These are phyloP conservation scores for Oenanthe sinensis DNA, from an alignment of 129 eudicot species.

Conservation along the genomic window DNA sequence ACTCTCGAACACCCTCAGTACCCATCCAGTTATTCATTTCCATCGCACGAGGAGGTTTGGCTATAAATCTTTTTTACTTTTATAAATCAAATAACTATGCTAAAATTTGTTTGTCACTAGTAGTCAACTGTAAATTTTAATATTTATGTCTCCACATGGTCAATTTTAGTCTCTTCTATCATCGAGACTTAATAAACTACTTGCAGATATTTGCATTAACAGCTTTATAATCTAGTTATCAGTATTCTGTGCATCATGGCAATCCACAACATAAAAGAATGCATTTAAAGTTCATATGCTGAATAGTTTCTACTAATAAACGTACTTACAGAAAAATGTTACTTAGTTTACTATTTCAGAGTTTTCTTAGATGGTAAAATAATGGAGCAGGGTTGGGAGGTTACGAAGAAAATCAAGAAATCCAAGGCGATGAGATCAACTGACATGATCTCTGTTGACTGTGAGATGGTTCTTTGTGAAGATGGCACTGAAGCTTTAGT, in stretches of 20 bases:
- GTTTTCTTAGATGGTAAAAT: not conserved
- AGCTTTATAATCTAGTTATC: not conserved
- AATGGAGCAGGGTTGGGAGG: conserved; percentile 73
- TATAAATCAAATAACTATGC: not conserved
- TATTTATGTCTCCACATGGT: not conserved
- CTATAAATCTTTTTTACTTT: not conserved
- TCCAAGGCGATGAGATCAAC: conserved; percentile 37
- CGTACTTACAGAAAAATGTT: not conserved
- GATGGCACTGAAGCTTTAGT: conserved; percentile 96
- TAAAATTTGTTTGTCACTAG: not conserved
- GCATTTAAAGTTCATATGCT: not conserved
- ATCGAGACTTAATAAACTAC: not conserved
- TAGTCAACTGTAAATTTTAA: not conserved
- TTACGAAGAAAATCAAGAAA: conserved; percentile 50
- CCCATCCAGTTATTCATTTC: conserved; percentile 58
- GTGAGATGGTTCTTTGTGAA: conserved; percentile 98
- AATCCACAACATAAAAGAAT: not conserved
- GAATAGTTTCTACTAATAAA: not conserved
- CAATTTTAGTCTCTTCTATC: not conserved
- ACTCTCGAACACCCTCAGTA: conserved; percentile 83
- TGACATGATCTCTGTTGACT: conserved; percentile 72
- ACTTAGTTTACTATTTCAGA: not conserved
- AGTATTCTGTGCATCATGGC: not conserved
- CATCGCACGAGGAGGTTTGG: conserved; percentile 83
- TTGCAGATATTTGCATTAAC: not conserved